These are phyloP conservation scores for Cutaneotrichosporon cutaneum DNA, from an alignment of 1,284 basidiomycete species.

Conservation along the genomic window DNA sequence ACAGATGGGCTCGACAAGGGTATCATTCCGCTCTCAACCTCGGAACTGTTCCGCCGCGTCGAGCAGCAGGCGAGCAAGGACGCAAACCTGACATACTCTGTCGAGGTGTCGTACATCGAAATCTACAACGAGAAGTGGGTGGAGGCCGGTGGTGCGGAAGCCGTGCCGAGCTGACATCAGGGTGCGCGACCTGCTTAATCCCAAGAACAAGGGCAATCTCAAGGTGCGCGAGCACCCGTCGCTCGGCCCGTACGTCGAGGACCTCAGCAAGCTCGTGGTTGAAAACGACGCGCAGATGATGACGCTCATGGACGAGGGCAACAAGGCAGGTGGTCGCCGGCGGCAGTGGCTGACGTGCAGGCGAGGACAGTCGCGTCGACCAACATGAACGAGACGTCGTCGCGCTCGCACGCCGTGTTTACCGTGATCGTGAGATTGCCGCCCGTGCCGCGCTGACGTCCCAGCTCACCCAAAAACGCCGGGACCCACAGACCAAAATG, in stretches of 20 bases:
- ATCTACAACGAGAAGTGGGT: slow-evolving; percentile 90
- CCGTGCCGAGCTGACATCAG: slow-evolving; percentile 21
- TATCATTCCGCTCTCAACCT: slow-evolving; percentile 93
- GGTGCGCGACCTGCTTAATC: slow-evolving; percentile 90
- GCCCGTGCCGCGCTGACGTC: slow-evolving; percentile 12
- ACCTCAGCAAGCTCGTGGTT: slow-evolving; percentile 89
- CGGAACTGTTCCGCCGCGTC: slow-evolving; percentile 84
- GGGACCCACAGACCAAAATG: slow-evolving; percentile 76
- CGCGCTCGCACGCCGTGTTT: slow-evolving; percentile 96
- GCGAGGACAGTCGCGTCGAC: slow-evolving; percentile 96
- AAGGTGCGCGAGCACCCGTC: slow-evolving; percentile 95
- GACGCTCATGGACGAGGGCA: slow-evolving; percentile 98
- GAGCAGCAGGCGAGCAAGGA: slow-evolving; percentile 65
- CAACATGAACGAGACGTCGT: slow-evolving; percentile 99
- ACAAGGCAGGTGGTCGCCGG: slow-evolving; percentile 62
- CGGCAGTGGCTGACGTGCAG: slow-evolving; percentile 25
- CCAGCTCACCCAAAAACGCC: slow-evolving; percentile 78
- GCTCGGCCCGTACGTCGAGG: slow-evolving; percentile 93
- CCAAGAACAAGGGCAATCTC: slow-evolving; percentile 89
- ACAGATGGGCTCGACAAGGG: slow-evolving; percentile 93
- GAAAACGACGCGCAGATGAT: slow-evolving; percentile 92
- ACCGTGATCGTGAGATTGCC: slow-evolving; percentile 64
- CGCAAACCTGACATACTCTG: slow-evolving; percentile 73
- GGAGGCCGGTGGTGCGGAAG: neutral
- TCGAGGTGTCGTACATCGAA: slow-evolving; percentile 96